These are phyloP conservation scores for Backusella tarrabulga DNA, from an alignment of 192 early-diverging fungal species.

Conservation along the genomic window DNA sequence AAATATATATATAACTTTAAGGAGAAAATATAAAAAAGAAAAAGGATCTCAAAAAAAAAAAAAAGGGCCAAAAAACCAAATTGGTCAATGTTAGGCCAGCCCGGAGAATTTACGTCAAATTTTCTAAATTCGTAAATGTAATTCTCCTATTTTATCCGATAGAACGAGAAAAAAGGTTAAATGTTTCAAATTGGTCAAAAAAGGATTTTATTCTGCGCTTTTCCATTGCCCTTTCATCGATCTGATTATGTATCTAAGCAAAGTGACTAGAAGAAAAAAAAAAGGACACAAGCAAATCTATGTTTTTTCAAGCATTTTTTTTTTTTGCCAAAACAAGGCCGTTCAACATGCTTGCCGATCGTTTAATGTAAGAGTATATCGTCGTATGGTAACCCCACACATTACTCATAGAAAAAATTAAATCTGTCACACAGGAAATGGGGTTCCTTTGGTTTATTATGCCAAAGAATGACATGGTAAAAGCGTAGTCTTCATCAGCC, in stretches of 20 bases:
- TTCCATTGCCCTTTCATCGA: neutral
- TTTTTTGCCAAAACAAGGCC: too few relatives aligned
- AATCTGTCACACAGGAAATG: neutral
- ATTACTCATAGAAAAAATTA: neutral
- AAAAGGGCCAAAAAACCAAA: neutral
- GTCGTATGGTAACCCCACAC: neutral
- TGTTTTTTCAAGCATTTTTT: too few relatives aligned
- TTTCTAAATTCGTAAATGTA: neutral
- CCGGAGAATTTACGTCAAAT: neutral
- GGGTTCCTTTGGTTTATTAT: neutral
- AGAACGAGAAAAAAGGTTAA: neutral
- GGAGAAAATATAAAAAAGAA: neutral
- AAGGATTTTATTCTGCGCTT: neutral
- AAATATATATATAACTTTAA: neutral
- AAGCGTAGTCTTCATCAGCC: neutral
- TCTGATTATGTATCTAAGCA: too few relatives aligned
- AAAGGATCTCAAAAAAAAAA: neutral
- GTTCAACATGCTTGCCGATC: too few relatives aligned
- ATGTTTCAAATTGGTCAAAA: neutral
- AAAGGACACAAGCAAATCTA: neutral
- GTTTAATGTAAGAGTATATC: too few relatives aligned
- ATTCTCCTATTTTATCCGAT: neutral
- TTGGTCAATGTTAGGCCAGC: neutral
- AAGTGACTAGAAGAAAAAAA: neutral
- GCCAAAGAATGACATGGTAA: neutral